Evolutionary conservation across 495 filamentous ascomycete species (phyloP), one percentile per base, ranked within the genome.

Genomic region (Neurospora sp.): DNA sequence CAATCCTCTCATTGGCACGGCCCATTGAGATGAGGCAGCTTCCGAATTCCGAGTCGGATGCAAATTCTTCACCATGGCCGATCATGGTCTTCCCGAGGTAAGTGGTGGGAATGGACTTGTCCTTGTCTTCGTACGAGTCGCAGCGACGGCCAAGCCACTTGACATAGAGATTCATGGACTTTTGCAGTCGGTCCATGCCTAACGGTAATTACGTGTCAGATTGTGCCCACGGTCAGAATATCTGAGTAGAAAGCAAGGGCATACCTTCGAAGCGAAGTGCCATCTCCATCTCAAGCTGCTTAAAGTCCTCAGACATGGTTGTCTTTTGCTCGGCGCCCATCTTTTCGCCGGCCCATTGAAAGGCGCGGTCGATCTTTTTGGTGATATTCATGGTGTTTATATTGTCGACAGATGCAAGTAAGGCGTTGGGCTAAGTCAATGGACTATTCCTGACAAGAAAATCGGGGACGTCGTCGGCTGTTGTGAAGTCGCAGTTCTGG

Each of bases 261-360:
- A 75, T 85, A 97, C 96, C 96, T 72, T 98, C 93, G 78, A 97
- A 91, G 66, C 96, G 88, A 75, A 98, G 86, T 62, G 87, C 87
- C 96, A 99, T 98, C 82, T 99, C 96, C 66, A 89, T 88, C 82
- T 99, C 95, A 79, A 98, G 83, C 72, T 90, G 88, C 84, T 94
- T 97, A 88, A 99, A 98, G 75, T 98, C 92, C 70, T 99, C 94
- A 0, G 94, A 92, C 70, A 93, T 89, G 79, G 85, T 90, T 14
- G 94, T 98, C 84, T 95, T 97, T 79, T 89, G 88, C 83, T 98
- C 96, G 69, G 90, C 90, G 77, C 96, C 96, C 94, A 99, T 98
- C 83, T 94, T 91, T 85, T 99, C 96, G 72, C 93, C 93, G 12
- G 94, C 94, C 95, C 95, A 99, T 91, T 99, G 96, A 87, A 96